A percentile compares a stretch with the other conserved stretches of the same genome.
These are phyloP conservation scores for Globisporangium megalacanthum DNA, from an alignment of 352 stramenopile species.

Conservation along the genomic window DNA sequence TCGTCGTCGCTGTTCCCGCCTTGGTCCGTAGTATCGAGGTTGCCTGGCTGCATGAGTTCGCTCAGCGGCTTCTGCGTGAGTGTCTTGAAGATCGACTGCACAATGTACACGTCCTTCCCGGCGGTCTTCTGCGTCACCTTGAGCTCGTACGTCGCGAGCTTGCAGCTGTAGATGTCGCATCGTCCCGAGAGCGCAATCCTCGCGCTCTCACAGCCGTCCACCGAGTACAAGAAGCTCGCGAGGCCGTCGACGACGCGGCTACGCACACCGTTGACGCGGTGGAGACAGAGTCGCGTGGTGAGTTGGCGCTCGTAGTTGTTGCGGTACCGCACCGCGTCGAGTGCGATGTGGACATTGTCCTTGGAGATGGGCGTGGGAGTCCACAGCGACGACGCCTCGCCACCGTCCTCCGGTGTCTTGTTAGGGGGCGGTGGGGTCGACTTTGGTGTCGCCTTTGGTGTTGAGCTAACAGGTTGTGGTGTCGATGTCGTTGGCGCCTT, in stretches of 20 bases:
- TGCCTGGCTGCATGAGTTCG: slow-evolving; percentile 26
- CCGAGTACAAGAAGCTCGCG: slow-evolving; percentile 25
- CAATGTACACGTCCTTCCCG: slow-evolving; percentile 23
- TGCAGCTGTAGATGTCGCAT: slow-evolving; percentile 41
- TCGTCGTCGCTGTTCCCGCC: neutral
- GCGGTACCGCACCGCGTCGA: slow-evolving; percentile 33
- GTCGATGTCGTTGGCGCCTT: too few species aligned
- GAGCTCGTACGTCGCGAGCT: slow-evolving; percentile 39
- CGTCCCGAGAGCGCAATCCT: slow-evolving; percentile 24
- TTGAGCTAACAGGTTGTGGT: too few species aligned
- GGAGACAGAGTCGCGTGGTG: slow-evolving; percentile 29
- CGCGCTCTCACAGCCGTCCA: slow-evolving; percentile 28
- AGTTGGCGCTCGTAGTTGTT: slow-evolving; percentile 31
- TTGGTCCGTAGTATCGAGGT: slow-evolving; percentile 21
- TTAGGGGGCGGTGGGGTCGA: neutral
- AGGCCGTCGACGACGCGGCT: slow-evolving; percentile 16
- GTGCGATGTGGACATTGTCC: slow-evolving; percentile 19
- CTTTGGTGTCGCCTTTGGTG: neutral
- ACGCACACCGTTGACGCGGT: slow-evolving; percentile 33
- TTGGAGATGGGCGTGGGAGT: slow-evolving; percentile 14
- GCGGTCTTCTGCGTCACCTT: slow-evolving; percentile 27
- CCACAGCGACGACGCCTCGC: slow-evolving; percentile 16
- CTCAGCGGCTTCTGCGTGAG: slow-evolving; percentile 26
- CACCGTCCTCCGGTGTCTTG: neutral
- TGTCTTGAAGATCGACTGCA: slow-evolving; percentile 36